These are phyloP conservation scores for Globisporangium cederbergense DNA, from an alignment of 352 stramenopile genomes.

Conservation along the genomic window DNA sequence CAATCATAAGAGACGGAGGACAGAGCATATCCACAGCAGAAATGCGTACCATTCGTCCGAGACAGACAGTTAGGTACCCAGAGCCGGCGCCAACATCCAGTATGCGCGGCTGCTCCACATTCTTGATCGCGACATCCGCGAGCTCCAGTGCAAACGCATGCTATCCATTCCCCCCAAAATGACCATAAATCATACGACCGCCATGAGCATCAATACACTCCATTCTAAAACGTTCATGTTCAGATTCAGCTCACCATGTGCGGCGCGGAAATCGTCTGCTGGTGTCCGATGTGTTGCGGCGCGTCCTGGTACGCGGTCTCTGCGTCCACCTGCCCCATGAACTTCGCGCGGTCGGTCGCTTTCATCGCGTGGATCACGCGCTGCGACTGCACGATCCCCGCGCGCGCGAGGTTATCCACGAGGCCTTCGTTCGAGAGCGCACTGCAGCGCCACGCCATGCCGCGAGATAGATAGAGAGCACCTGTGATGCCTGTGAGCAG, in stretches of 20 bases:
- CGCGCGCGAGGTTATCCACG: conserved; percentile 65
- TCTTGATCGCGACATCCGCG: conserved; percentile 46
- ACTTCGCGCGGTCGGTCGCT: conserved; percentile 66
- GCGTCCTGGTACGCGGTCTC: conserved; percentile 74
- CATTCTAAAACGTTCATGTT: too few species aligned
- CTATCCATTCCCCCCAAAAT: too few species aligned
- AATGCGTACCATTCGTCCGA: conserved; percentile 81
- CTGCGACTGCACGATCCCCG: conserved; percentile 64
- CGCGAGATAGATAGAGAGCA: background rate
- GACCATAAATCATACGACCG: too few species aligned
- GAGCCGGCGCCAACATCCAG: conserved; percentile 95
- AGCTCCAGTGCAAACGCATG: conserved; percentile 68
- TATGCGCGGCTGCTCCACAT: conserved; percentile 53
- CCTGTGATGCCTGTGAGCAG: background rate
- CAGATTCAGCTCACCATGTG: conserved; percentile 61
- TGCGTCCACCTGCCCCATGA: conserved; percentile 26
- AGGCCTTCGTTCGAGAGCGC: conserved; percentile 59
- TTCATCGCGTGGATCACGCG: conserved; percentile 72
- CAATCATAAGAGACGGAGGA: background rate
- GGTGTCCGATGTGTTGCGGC: conserved; percentile 77
- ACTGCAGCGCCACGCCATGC: conserved; percentile 76
- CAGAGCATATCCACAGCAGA: background rate
- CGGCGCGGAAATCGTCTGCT: conserved; percentile 88
- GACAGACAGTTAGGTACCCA: conserved; percentile 93
- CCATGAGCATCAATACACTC: too few species aligned